phyloP scores from a whole-genome alignment of 495 filamentous ascomycete genomes.

The Annulohypoxylon maeteangense region DNA sequence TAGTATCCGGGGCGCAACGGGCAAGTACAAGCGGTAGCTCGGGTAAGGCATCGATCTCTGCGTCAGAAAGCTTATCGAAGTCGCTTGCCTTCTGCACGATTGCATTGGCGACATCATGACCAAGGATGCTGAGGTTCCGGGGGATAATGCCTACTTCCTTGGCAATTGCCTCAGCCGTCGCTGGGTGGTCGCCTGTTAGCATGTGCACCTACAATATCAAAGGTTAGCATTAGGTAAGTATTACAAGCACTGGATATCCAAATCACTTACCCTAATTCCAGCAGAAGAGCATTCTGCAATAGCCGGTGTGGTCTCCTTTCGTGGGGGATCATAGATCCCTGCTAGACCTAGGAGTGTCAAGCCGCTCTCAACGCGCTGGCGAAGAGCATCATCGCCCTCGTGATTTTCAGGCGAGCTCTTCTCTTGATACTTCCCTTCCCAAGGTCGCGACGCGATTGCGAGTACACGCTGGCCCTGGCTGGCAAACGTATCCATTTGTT shows the following conservation, averaged over 20 bases:
- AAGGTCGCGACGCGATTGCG: slow-evolving; percentile 70
- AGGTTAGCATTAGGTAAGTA: slow-evolving; percentile 11
- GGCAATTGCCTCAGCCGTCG: slow-evolving; percentile 80
- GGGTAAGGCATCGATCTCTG: slow-evolving; percentile 66
- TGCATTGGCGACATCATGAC: slow-evolving; percentile 62
- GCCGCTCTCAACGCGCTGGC: slow-evolving; percentile 63
- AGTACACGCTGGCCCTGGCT: slow-evolving; percentile 83
- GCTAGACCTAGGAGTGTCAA: slow-evolving; percentile 74
- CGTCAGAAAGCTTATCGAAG: slow-evolving; percentile 70
- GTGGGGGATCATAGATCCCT: slow-evolving; percentile 79
- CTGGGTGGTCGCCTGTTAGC: slow-evolving; percentile 82
- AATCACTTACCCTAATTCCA: slow-evolving; percentile 66
- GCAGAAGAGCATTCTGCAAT: slow-evolving; percentile 73
- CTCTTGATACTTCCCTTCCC: slow-evolving; percentile 49
- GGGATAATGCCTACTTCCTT: slow-evolving; percentile 80
- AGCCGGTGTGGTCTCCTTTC: slow-evolving; percentile 72
- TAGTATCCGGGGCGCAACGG: slow-evolving; percentile 73
- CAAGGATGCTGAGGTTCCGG: slow-evolving; percentile 62
- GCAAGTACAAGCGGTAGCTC: slow-evolving; percentile 73
- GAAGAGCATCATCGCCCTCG: slow-evolving; percentile 48
- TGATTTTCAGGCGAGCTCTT: slow-evolving; percentile 26
- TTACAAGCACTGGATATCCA: background rate
- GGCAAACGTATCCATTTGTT: slow-evolving; percentile 75
- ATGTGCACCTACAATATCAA: slow-evolving; percentile 67
- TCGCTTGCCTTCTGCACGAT: slow-evolving; percentile 72